phyloP scores from a whole-genome alignment of 2,329 filamentous ascomycete genomes.

The Ambrosiella xylebori region DNA sequence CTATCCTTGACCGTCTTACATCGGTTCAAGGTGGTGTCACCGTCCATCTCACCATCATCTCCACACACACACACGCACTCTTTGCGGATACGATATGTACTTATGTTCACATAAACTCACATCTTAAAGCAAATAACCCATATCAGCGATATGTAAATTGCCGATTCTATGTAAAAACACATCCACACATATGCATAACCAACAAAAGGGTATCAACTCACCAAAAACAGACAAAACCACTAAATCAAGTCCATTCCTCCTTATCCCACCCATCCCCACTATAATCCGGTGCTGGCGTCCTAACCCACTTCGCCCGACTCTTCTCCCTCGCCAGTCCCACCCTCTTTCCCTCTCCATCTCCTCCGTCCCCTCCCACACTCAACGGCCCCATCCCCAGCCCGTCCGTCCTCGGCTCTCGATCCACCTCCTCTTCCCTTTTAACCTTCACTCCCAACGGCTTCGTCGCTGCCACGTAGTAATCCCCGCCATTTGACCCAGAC shows the following conservation, averaged over 20 bases:
- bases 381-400: background rate
- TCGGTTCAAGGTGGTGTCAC: no score
- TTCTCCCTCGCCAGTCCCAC: background rate
- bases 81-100: no score
- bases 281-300: conserved; percentile 6
- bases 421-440: background rate
- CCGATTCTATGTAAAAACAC: no score
- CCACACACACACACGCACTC: no score
- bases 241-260: conserved; percentile 2
- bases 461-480: background rate
- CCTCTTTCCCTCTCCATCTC: background rate
- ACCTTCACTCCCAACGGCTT: background rate
- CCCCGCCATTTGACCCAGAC: background rate
- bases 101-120: no score
- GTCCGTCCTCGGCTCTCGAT: background rate
- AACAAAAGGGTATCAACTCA: no score
- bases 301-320: conserved; percentile 1
- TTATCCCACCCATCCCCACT: conserved; percentile 5
- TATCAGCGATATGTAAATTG: no score
- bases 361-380: background rate
- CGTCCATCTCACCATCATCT: no score
- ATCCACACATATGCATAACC: no score
- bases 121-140: no score
- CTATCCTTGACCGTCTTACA: no score
- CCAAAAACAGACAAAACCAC: background rate